Percentiles rank a stretch among this genome's conserved stretches.
Evolutionary conservation across 768 basidiomycete genomes (phyloP).

Genomic region (Boletus rufocinnamomeus): DNA sequence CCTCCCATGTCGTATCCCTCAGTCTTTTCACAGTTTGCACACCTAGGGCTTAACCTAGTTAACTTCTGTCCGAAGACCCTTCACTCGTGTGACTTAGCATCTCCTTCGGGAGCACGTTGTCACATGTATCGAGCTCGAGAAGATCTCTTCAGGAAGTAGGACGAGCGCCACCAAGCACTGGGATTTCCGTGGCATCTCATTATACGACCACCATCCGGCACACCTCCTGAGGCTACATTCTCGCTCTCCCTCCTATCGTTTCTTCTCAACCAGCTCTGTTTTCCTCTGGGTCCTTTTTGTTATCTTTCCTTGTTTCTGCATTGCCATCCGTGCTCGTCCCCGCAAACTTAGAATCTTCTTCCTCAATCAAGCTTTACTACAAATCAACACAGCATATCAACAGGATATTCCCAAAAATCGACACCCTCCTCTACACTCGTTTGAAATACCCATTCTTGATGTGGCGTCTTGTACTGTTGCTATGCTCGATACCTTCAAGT

Average conservation of each 20-base stretch:
- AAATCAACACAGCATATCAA: slow-evolving; percentile 26
- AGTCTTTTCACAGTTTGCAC: too few species aligned
- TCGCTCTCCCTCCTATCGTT: slow-evolving; percentile 9
- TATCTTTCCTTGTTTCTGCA: slow-evolving; percentile 25
- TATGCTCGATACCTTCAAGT: slow-evolving; percentile 38
- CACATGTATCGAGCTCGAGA: slow-evolving; percentile 24
- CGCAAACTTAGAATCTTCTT: slow-evolving; percentile 19
- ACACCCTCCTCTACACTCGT: slow-evolving; percentile 34
- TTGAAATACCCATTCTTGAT: slow-evolving; percentile 29
- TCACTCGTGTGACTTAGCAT: too few species aligned
- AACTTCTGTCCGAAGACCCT: too few species aligned
- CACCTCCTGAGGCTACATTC: slow-evolving; percentile 9
- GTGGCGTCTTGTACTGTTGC: slow-evolving; percentile 36
- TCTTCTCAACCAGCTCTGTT: slow-evolving; percentile 22
- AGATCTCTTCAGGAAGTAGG: slow-evolving; percentile 22
- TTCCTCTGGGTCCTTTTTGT: slow-evolving; percentile 26
- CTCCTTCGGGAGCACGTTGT: too few species aligned
- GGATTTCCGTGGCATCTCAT: slow-evolving; percentile 21
- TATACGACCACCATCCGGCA: slow-evolving; percentile 21
- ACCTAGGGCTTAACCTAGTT: too few species aligned
- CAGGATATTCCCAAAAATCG: slow-evolving; percentile 26
- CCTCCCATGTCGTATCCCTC: too few species aligned
- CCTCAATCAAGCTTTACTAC: slow-evolving; percentile 16
- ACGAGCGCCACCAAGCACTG: slow-evolving; percentile 11
- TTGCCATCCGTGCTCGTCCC: slow-evolving; percentile 25